Percentiles rank a stretch among this genome's conserved stretches.
Conservation (phyloP, 495 filamentous ascomycete genomes). For the Cercophora newfieldiana region DNA sequence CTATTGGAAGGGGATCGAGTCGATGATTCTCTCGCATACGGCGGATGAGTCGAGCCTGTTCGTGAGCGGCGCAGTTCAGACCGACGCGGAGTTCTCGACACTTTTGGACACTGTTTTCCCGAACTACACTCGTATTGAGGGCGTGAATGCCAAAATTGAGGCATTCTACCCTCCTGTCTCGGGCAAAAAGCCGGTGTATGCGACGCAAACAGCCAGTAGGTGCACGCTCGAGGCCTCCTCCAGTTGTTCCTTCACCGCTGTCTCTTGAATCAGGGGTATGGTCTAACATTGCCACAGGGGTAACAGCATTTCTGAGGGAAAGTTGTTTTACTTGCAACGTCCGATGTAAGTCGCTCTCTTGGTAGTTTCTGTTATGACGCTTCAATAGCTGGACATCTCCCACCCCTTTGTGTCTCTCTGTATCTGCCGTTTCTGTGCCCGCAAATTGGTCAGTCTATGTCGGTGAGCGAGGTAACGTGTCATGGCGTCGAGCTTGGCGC, state of each 20-base stretch:
- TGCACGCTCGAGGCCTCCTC: too few species aligned
- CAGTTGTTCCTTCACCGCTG: too few species aligned
- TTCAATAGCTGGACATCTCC: not conserved
- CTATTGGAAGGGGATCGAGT: slow-evolving; percentile 40
- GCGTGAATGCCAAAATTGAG: slow-evolving; percentile 35
- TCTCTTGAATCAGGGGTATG: too few species aligned
- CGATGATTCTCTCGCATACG: slow-evolving; percentile 43
- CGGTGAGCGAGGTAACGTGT: too few species aligned
- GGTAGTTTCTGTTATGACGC: not conserved
- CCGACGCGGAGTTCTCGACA: slow-evolving; percentile 53
- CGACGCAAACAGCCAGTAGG: slow-evolving; percentile 34
- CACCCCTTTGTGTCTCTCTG: not conserved
- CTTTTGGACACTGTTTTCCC: slow-evolving; percentile 47
- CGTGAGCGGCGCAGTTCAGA: slow-evolving; percentile 46
- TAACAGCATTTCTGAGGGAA: slow-evolving; percentile 37
- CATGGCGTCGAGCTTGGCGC: too few species aligned
- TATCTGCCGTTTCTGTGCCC: too few species aligned
- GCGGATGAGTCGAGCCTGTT: slow-evolving; percentile 44
- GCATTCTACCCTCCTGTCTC: slow-evolving; percentile 37
- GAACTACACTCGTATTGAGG: slow-evolving; percentile 34
- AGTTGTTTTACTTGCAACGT: slow-evolving; percentile 43
- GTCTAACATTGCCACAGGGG: too few species aligned
- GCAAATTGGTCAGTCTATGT: too few species aligned
- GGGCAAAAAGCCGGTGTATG: slow-evolving; percentile 26
- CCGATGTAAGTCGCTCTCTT: slow-evolving; percentile 27